These are phyloP conservation scores for Fusarium bactridioides DNA, from an alignment of 2,329 filamentous ascomycete genomes.

Conservation along the genomic window DNA sequence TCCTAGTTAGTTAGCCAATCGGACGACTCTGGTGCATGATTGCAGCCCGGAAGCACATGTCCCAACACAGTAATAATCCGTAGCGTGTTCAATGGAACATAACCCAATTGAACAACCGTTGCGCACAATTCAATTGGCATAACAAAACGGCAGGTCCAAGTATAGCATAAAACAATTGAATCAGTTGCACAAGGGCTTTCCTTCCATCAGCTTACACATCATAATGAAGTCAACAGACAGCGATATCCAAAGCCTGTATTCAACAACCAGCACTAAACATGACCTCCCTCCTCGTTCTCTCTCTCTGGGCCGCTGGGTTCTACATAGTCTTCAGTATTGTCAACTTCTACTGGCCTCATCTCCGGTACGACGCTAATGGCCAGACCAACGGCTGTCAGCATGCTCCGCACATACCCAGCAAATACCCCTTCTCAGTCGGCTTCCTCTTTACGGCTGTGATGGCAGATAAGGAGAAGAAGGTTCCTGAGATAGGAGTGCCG, in stretches of 20 bases:
- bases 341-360: neutral
- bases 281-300: neutral
- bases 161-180: neutral
- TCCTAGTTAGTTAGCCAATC: neutral
- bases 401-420: rapidly evolving
- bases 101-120: neutral
- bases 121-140: neutral
- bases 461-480: neutral
- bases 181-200: neutral
- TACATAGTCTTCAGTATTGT: neutral
- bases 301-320: neutral
- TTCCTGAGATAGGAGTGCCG: neutral
- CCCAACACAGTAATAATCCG: neutral
- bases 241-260: neutral
- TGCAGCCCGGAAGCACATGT: no score
- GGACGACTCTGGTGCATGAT: neutral
- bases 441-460: neutral
- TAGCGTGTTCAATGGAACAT: neutral
- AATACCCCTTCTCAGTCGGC: neutral
- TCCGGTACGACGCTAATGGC: neutral
- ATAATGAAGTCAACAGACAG: neutral
- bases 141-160: no score
- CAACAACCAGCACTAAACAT: neutral
- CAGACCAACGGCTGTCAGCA: neutral
- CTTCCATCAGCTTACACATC: neutral